Conservation (phyloP, 371 early-diverging fungal genomes). For the Homolaphlyctis polyrhiza region DNA sequence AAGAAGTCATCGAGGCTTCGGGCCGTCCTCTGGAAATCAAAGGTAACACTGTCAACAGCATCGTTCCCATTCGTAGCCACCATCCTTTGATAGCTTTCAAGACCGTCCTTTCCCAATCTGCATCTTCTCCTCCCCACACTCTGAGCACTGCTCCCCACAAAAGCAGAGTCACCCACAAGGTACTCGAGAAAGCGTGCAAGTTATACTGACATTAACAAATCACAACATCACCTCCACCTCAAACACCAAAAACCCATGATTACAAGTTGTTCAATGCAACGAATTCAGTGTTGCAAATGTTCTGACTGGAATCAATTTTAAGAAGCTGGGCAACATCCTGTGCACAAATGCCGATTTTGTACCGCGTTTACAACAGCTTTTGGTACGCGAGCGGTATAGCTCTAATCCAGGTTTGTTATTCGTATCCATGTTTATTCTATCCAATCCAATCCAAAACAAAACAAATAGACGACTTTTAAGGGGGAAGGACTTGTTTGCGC, state of each 20-base stretch:
- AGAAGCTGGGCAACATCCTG: constrained; percentile 33
- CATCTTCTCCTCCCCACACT: not conserved
- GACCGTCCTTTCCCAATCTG: too few species aligned
- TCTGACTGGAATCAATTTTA: constrained; percentile 22
- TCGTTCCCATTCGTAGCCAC: too few species aligned
- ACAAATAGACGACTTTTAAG: too few species aligned
- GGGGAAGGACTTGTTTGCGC: too few species aligned
- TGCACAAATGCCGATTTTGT: constrained; percentile 35
- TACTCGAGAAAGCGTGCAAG: too few species aligned
- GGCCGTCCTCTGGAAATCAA: constrained; percentile 28
- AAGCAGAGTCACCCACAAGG: too few species aligned
- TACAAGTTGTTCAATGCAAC: constrained; percentile 37
- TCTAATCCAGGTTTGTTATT: constrained; percentile 26
- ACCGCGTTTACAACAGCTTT: constrained; percentile 31
- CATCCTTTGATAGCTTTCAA: too few species aligned
- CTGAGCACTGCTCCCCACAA: not conserved
- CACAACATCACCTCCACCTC: too few species aligned
- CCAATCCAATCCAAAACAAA: too few species aligned
- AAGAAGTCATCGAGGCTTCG: constrained; percentile 31
- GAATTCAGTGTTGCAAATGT: constrained; percentile 43
- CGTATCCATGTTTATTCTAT: not conserved
- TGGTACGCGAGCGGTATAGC: constrained; percentile 31
- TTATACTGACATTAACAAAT: too few species aligned
- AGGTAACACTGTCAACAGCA: too few species aligned
- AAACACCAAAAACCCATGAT: not conserved